These are phyloP conservation scores for Chlamydomonas schloesseri DNA, from an alignment of 139 green algal species.

Conservation along the genomic window DNA sequence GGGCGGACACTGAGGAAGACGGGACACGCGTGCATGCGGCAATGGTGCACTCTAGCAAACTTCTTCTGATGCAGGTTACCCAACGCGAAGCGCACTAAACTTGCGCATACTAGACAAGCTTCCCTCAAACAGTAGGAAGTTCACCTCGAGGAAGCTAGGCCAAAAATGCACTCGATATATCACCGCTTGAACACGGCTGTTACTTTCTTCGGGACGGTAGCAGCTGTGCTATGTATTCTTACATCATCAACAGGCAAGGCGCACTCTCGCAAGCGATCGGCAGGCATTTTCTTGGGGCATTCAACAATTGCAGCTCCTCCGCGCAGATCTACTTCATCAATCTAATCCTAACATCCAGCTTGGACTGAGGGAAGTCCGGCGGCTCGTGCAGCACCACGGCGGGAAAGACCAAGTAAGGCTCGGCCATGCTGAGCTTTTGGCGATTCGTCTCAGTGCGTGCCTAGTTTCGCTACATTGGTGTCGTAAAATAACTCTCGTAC, in stretches of 20 bases:
- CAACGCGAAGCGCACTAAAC: too few species aligned
- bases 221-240: conserved; percentile 51
- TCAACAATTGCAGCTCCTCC: background rate
- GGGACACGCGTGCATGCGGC: too few species aligned
- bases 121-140: too few species aligned
- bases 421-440: background rate
- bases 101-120: too few species aligned
- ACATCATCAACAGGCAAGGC: conserved; percentile 48
- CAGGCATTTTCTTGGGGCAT: too few species aligned
- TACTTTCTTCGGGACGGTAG: conserved; percentile 66
- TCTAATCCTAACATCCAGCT: conserved; percentile 47
- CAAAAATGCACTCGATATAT: conserved; percentile 61
- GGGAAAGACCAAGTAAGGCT: conserved; percentile 45
- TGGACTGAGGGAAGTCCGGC: conserved; percentile 42
- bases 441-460: too few species aligned
- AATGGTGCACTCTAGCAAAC: too few species aligned
- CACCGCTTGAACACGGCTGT: conserved; percentile 57
- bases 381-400: conserved; percentile 25
- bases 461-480: too few species aligned
- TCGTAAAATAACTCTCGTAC: too few species aligned
- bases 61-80: too few species aligned
- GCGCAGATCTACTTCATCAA: conserved; percentile 58
- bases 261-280: background rate
- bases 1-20: too few species aligned
- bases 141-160: too few species aligned